phyloP scores from a whole-genome alignment of 1,284 basidiomycete genomes.

The Erythrobasidium hasegawianum region DNA sequence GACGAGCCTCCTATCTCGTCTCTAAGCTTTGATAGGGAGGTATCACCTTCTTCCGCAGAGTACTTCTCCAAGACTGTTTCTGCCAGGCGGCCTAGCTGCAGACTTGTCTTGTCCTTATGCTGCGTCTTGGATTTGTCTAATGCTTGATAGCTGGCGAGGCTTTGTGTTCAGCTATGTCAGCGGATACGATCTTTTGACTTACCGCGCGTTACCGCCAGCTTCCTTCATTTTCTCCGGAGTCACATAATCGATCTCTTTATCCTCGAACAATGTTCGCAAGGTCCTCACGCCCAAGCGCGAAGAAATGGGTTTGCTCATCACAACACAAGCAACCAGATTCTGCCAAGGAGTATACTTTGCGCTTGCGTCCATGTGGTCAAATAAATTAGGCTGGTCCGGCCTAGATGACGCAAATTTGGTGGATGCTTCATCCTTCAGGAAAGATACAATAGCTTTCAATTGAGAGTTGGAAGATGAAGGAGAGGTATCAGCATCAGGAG shows the following conservation, averaged over 20 bases:
- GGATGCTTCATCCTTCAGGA: conserved; percentile 17
- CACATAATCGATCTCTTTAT: conserved; percentile 6
- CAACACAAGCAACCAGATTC: conserved; percentile 16
- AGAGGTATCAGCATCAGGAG: not conserved
- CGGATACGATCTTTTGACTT: too few species aligned
- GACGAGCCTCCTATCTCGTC: not conserved
- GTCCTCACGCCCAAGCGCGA: conserved; percentile 17
- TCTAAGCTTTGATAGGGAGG: conserved; percentile 24
- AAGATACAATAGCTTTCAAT: conserved; percentile 8
- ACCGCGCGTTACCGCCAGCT: conserved; percentile 26
- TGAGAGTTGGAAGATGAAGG: conserved; percentile 4
- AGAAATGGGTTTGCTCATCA: conserved; percentile 30
- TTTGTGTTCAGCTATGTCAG: too few species aligned
- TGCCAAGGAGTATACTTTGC: conserved; percentile 19
- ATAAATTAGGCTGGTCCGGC: conserved; percentile 28
- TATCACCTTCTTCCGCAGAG: conserved; percentile 15
- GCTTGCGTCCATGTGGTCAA: conserved; percentile 21
- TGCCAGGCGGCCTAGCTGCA: conserved; percentile 21
- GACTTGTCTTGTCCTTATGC: conserved; percentile 29
- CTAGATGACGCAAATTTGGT: conserved; percentile 4
- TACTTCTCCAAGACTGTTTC: conserved; percentile 26
- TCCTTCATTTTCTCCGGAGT: conserved; percentile 27
- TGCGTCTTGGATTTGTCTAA: conserved; percentile 22
- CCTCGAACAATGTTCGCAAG: conserved; percentile 19
- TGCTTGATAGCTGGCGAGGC: conserved; percentile 24